A percentile compares a stretch with the other conserved stretches of the same genome.
These are phyloP conservation scores for Heterobasidion irregulare DNA, from an alignment of 1,284 basidiomycete genomes.

Conservation along the genomic window DNA sequence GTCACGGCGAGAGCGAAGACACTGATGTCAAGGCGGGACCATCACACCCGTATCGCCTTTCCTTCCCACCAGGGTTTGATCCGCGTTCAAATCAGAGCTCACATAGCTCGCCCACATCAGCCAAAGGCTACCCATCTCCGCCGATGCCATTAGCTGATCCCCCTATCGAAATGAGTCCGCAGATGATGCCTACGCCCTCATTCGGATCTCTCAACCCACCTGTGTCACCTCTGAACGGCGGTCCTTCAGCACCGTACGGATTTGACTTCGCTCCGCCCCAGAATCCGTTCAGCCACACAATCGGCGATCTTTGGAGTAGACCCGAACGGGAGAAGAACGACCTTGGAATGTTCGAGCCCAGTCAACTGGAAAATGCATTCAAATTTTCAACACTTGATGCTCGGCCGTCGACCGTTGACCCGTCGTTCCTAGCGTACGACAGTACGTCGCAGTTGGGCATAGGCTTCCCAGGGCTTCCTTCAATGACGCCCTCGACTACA, in stretches of 20 bases:
- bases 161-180: conserved; percentile 16
- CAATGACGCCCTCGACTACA: conserved; percentile 47
- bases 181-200: conserved; percentile 8
- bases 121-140: conserved; percentile 56
- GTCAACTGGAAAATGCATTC: conserved; percentile 1
- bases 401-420: conserved; percentile 35
- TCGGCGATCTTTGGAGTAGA: conserved; percentile 14
- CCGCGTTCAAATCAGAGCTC: conserved; percentile 38
- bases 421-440: conserved; percentile 36
- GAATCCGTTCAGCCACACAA: conserved; percentile 3
- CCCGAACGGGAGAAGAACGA: conserved; percentile 17
- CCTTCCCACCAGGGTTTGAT: conserved; percentile 11
- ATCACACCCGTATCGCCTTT: conserved; percentile 23
- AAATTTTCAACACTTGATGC: conserved; percentile 8
- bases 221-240: conserved; percentile 20
- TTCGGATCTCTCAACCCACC: conserved; percentile 11
- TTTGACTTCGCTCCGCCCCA: conserved; percentile 10
- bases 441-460: conserved; percentile 23
- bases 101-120: conserved; percentile 71
- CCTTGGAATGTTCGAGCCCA: conserved; percentile 5
- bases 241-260: conserved; percentile 25
- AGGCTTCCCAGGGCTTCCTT: conserved; percentile 44
- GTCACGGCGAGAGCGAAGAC: conserved; percentile 52
- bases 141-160: conserved; percentile 35
- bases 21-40: conserved; percentile 26